Evolutionary conservation across 169 alveolate genomes (phyloP).

Genomic region (Plasmodium vinckei): DNA sequence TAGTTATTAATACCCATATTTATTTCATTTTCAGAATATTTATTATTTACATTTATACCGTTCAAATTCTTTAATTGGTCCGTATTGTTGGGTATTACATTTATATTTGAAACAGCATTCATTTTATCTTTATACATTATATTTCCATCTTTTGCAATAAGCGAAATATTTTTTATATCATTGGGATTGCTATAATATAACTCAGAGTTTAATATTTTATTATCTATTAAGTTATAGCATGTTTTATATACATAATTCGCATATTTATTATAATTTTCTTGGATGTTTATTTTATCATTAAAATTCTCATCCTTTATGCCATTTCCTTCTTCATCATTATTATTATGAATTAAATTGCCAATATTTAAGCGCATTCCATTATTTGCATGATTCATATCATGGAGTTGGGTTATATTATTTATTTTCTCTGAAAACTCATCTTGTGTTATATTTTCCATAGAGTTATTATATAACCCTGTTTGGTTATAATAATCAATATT

Average conservation of each 20-base stretch:
- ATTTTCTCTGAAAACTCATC: not conserved
- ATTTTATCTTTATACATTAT: slow-evolving; percentile 15
- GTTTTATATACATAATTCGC: not conserved
- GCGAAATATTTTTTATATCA: not conserved
- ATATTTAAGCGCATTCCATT: not conserved
- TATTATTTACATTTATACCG: not conserved
- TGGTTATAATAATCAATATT: slow-evolving; percentile 12
- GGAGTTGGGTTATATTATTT: not conserved
- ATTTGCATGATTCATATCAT: not conserved
- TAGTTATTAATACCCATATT: not conserved
- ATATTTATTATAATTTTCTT: slow-evolving; percentile 11
- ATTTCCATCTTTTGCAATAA: not conserved
- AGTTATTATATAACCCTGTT: not conserved
- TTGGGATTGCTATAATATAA: not conserved
- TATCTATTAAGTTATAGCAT: slow-evolving; percentile 23
- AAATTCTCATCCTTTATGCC: not conserved
- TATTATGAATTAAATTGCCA: not conserved
- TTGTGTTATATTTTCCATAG: not conserved
- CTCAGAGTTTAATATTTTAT: slow-evolving; percentile 9
- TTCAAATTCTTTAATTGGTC: not conserved
- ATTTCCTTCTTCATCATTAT: not conserved
- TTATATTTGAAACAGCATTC: not conserved
- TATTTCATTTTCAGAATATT: slow-evolving; percentile 7
- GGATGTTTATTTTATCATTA: not conserved
- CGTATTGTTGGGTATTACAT: not conserved